Conservation (phyloP, 495 filamentous ascomycete species). For the Aspergillus biplanus region DNA sequence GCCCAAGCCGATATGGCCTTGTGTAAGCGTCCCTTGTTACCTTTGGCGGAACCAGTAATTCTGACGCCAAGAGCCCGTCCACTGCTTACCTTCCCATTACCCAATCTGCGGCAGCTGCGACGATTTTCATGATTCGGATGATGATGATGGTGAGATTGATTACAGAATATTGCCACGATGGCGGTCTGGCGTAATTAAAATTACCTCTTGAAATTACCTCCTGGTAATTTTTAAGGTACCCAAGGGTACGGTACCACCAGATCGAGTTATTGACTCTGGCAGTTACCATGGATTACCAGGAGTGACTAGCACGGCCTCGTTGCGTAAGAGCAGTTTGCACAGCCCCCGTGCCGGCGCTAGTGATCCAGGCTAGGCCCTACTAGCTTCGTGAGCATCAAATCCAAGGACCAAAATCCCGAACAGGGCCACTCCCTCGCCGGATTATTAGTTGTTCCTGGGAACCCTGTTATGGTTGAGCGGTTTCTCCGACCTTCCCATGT, state of each 20-base stretch:
- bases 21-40: not conserved
- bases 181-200: constrained; percentile 13
- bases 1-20: not conserved
- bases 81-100: not conserved
- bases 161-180: constrained; percentile 3
- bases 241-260: not conserved
- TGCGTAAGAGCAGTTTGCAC: constrained; percentile 38
- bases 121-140: not conserved
- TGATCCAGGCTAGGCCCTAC: constrained; percentile 24
- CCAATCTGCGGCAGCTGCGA: constrained; percentile 7
- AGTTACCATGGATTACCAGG: not conserved
- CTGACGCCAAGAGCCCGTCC: not conserved
- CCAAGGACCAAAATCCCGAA: not conserved
- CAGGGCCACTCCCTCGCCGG: constrained; percentile 6
- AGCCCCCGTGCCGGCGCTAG: constrained; percentile 37
- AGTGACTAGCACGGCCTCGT: constrained; percentile 22
- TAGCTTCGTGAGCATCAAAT: not conserved
- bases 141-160: not conserved
- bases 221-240: not conserved
- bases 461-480: constrained; percentile 5
- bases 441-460: constrained; percentile 17
- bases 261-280: not conserved
- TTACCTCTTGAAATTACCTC: constrained; percentile 13
- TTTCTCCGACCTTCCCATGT: constrained; percentile 20
- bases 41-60: not conserved